Conservation (phyloP, 2,329 filamentous ascomycete genomes). For the Talaromyces sp. region DNA sequence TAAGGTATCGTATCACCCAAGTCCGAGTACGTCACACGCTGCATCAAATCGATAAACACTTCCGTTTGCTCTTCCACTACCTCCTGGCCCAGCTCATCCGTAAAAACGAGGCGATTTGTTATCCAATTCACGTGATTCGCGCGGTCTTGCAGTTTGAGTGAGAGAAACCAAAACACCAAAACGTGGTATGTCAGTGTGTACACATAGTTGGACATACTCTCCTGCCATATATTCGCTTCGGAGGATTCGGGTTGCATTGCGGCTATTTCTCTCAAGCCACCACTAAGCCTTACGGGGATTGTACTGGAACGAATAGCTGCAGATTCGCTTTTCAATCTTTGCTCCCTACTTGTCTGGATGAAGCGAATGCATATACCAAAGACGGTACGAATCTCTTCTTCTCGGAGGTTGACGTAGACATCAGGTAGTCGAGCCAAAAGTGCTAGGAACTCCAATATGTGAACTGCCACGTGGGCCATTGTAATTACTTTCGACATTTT, state of each 20-base stretch:
- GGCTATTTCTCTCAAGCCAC: slow-evolving; percentile 43
- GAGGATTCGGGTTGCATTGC: slow-evolving; percentile 26
- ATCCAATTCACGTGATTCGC: slow-evolving; percentile 87
- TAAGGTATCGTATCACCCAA: slow-evolving; percentile 62
- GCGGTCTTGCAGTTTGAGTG: slow-evolving; percentile 78
- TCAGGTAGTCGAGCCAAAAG: slow-evolving; percentile 79
- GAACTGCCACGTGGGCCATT: slow-evolving; percentile 83
- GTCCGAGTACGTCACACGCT: slow-evolving; percentile 80
- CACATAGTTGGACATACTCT: slow-evolving; percentile 88
- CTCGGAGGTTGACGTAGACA: slow-evolving; percentile 81
- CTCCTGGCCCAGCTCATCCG: slow-evolving; percentile 69
- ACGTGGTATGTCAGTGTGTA: slow-evolving; percentile 92
- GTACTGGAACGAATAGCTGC: slow-evolving; percentile 32
- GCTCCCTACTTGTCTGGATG: slow-evolving; percentile 78
- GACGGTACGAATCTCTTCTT: slow-evolving; percentile 88
- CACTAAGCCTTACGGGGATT: slow-evolving; percentile 41
- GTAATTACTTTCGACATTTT: slow-evolving; percentile 97
- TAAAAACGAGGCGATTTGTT: slow-evolving; percentile 74
- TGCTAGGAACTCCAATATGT: slow-evolving; percentile 93
- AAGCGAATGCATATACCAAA: slow-evolving; percentile 96
- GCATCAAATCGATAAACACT: slow-evolving; percentile 93
- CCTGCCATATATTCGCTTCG: slow-evolving; percentile 48
- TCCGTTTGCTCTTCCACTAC: slow-evolving; percentile 86
- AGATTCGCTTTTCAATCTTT: slow-evolving; percentile 36
- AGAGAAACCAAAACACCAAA: slow-evolving; percentile 95